Evolutionary conservation across 176 grass and related monocot species (phyloP).

Genomic region (Phoenix dactylifera): DNA sequence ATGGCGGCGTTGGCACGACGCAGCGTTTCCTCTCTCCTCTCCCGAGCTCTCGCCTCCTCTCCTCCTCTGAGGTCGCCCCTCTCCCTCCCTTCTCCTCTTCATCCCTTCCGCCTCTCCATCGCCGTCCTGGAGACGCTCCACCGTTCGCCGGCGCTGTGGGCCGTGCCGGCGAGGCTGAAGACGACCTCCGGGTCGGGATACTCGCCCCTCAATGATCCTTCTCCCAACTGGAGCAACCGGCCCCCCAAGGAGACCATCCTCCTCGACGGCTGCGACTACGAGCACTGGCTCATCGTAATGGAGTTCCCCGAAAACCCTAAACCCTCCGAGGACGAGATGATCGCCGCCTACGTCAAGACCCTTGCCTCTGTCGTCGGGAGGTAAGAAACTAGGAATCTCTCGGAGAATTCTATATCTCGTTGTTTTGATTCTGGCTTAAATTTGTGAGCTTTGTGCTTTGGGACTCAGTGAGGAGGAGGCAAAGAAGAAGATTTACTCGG

Average conservation of each 20-base stretch:
- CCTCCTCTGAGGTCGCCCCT: slow-evolving; percentile 12
- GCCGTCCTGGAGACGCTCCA: neutral
- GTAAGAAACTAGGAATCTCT: slow-evolving; percentile 15
- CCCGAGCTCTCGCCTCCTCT: slow-evolving; percentile 23
- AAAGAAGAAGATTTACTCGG: slow-evolving; percentile 93
- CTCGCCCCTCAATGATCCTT: slow-evolving; percentile 67
- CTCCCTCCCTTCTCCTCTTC: slow-evolving; percentile 12
- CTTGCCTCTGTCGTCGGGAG: slow-evolving; percentile 62
- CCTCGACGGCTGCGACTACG: slow-evolving; percentile 91
- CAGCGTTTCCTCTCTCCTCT: slow-evolving; percentile 44
- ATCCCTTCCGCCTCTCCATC: slow-evolving; percentile 5
- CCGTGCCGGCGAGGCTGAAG: slow-evolving; percentile 28
- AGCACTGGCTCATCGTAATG: slow-evolving; percentile 96
- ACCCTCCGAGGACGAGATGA: slow-evolving; percentile 77
- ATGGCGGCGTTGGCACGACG: slow-evolving; percentile 64
- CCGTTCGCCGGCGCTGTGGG: neutral
- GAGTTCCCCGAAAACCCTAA: slow-evolving; percentile 63
- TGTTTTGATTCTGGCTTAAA: slow-evolving; percentile 7
- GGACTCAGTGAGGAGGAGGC: slow-evolving; percentile 80
- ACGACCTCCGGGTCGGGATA: slow-evolving; percentile 45
- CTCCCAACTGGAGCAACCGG: slow-evolving; percentile 92
- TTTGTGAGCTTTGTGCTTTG: neutral
- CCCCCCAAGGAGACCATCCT: slow-evolving; percentile 92
- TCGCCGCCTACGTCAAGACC: slow-evolving; percentile 69
- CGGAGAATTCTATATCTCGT: no score